phyloP scores from a whole-genome alignment of 2,329 filamentous ascomycete genomes.

The Epichloe baconii region DNA sequence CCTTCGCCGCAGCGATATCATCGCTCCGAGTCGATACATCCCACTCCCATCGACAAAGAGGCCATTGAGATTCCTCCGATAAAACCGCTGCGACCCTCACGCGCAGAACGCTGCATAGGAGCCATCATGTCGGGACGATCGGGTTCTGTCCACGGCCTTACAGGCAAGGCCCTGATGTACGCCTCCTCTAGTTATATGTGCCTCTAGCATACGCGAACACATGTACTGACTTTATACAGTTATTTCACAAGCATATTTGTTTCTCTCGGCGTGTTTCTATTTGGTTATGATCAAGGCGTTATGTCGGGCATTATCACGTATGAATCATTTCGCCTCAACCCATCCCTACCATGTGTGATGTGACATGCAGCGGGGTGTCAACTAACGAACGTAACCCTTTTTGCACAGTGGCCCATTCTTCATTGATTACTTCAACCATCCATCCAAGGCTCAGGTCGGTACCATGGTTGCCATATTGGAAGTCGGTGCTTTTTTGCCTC shows the following conservation, averaged over 20 bases:
- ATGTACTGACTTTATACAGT: slow-evolving; percentile 28
- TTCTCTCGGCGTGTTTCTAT: slow-evolving; percentile 74
- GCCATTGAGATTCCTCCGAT: slow-evolving; percentile 71
- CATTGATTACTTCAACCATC: slow-evolving; percentile 83
- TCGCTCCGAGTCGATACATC: slow-evolving; percentile 24
- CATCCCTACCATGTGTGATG: neutral
- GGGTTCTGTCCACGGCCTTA: slow-evolving; percentile 74
- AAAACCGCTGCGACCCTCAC: slow-evolving; percentile 47
- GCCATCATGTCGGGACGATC: slow-evolving; percentile 75
- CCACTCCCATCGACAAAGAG: slow-evolving; percentile 46
- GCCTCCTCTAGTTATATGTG: slow-evolving; percentile 8
- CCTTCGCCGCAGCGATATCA: slow-evolving; percentile 28
- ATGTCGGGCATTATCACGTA: slow-evolving; percentile 67
- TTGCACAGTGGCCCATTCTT: slow-evolving; percentile 66
- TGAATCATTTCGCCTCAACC: slow-evolving; percentile 12
- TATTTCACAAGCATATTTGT: slow-evolving; percentile 93
- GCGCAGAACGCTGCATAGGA: slow-evolving; percentile 58
- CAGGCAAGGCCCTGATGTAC: slow-evolving; percentile 88
- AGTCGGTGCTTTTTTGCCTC: slow-evolving; percentile 88
- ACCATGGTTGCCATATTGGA: slow-evolving; percentile 98
- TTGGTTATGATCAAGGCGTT: slow-evolving; percentile 82
- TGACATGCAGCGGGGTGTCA: neutral
- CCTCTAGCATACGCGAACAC: neutral
- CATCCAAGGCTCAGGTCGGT: slow-evolving; percentile 73
- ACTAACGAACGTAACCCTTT: neutral